phyloP scores from a whole-genome alignment of 192 early-diverging fungal species.

The Backusella parvicylindrica region DNA sequence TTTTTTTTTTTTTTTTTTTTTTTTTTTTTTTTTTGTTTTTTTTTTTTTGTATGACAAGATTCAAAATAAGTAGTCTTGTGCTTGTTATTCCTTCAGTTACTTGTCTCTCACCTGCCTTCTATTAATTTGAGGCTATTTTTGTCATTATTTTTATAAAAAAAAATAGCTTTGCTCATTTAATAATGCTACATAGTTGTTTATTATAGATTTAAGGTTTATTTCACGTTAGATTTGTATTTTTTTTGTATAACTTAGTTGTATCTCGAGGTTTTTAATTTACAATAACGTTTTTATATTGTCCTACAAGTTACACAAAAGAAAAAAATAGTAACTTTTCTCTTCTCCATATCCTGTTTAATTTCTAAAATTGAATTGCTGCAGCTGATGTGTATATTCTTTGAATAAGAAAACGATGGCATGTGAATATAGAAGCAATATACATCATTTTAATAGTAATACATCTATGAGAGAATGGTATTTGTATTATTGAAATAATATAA shows the following conservation, averaged over 20 bases:
- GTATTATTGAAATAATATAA: neutral
- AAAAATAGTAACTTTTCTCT: neutral
- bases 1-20: too few species aligned
- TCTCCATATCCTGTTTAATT: neutral
- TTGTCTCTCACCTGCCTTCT: neutral
- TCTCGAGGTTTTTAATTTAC: neutral
- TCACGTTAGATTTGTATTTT: neutral
- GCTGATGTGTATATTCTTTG: neutral
- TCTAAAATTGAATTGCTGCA: constrained; percentile 1
- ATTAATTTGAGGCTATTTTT: neutral
- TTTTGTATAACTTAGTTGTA: neutral
- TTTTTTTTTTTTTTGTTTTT: too few species aligned
- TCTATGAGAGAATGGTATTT: neutral
- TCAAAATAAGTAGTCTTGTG: too few species aligned
- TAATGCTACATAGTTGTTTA: neutral
- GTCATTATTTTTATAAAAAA: neutral
- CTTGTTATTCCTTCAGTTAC: neutral
- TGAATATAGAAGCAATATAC: neutral
- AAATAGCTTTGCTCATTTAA: neutral
- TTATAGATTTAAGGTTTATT: neutral
- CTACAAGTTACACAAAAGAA: neutral
- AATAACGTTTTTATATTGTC: neutral
- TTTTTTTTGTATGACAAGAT: too few species aligned
- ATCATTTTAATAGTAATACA: neutral
- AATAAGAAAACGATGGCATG: neutral